These are phyloP conservation scores for Phyllosticta paracitricarpa DNA, from an alignment of 2,329 filamentous ascomycete species.

Conservation along the genomic window DNA sequence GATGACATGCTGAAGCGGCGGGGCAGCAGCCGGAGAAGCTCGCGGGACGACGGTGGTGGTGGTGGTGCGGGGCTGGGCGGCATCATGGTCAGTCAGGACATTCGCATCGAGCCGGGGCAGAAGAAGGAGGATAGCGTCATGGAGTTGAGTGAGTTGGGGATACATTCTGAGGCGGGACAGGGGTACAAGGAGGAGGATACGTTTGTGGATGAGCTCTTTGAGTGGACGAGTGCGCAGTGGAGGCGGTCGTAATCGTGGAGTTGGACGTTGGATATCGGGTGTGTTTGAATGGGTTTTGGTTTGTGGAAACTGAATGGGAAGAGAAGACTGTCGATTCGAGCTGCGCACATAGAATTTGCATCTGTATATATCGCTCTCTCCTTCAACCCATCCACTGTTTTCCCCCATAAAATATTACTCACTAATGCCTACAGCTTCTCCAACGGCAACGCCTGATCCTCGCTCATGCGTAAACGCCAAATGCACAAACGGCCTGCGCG, in stretches of 20 bases:
- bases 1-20: conserved; percentile 6
- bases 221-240: conserved; percentile 20
- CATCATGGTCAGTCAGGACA: conserved; percentile 30
- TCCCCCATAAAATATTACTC: neutral
- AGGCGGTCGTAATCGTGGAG: neutral
- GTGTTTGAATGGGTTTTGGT: too few species aligned
- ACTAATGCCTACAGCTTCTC: neutral
- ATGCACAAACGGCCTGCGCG: neutral
- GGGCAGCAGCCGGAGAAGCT: neutral
- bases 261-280: too few species aligned
- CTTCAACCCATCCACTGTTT: neutral
- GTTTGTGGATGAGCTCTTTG: conserved; percentile 28
- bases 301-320: too few species aligned
- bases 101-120: conserved; percentile 18
- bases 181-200: conserved; percentile 32
- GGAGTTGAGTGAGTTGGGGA: conserved; percentile 24
- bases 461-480: conserved; percentile 9
- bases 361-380: neutral
- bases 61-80: conserved; percentile 19
- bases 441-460: conserved; percentile 13
- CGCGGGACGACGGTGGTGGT: conserved; percentile 9
- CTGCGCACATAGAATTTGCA: neutral
- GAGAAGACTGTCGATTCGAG: too few species aligned
- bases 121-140: conserved; percentile 16
- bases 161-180: conserved; percentile 22